These are phyloP conservation scores for Eucalyptus sp. DNA, from an alignment of 345 rosid species.

Conservation along the genomic window DNA sequence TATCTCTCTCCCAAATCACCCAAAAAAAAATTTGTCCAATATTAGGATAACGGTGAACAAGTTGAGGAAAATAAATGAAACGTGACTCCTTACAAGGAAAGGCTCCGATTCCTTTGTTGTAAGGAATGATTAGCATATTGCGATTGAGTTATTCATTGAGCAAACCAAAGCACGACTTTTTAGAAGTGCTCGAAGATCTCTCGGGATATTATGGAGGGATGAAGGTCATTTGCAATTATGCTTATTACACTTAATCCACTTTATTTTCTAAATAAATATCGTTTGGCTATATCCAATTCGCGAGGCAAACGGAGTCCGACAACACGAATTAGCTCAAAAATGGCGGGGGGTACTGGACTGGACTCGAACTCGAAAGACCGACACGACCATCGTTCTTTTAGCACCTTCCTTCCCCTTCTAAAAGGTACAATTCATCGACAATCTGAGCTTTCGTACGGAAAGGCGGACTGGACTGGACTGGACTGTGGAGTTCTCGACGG, in stretches of 20 bases:
- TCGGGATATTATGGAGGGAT: no score
- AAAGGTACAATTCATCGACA: neutral
- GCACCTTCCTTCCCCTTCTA: neutral
- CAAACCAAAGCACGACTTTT: neutral
- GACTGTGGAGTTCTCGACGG: neutral
- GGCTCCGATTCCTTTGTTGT: no score
- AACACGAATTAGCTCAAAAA: neutral
- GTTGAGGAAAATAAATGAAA: no score
- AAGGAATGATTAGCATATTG: neutral
- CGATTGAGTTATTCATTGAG: rapidly evolving
- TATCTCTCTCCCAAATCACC: neutral
- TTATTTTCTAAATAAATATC: neutral
- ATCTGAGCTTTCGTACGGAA: neutral
- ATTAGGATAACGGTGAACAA: no score
- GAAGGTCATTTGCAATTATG: neutral
- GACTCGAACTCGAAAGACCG: neutral
- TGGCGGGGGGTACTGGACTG: neutral
- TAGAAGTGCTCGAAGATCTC: rapidly evolving
- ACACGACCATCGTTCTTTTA: neutral
- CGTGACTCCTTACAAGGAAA: no score
- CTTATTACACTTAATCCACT: neutral
- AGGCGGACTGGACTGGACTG: neutral
- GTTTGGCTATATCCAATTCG: neutral
- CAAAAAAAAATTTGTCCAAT: no score
- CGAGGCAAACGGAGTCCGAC: neutral